Evolutionary conservation across 2,329 filamentous ascomycete species (phyloP).

Genomic region (Xylariaceae sp.): DNA sequence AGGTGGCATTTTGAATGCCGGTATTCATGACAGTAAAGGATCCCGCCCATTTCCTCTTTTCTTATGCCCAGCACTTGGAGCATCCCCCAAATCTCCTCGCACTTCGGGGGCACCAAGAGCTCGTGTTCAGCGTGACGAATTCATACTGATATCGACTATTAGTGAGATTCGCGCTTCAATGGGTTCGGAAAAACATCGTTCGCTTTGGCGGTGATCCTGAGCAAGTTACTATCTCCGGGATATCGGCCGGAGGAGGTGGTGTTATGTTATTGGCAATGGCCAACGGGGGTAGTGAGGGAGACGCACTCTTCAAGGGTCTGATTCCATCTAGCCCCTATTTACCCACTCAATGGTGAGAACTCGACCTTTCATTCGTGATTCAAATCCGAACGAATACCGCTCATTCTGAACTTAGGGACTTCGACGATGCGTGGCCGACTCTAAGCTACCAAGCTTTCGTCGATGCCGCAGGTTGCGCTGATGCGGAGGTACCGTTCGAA

Average conservation of each 20-base stretch:
- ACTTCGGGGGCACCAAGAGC: not conserved
- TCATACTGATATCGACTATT: constrained; percentile 32
- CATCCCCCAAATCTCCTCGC: not conserved
- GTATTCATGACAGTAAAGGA: constrained; percentile 35
- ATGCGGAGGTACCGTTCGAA: constrained; percentile 29
- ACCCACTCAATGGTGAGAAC: constrained; percentile 45
- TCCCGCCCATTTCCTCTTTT: not conserved
- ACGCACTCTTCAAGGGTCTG: constrained; percentile 42
- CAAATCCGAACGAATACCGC: not conserved
- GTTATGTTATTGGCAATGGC: constrained; percentile 45
- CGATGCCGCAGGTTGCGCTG: constrained; percentile 32
- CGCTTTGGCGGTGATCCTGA: constrained; percentile 48
- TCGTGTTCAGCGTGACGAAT: not conserved
- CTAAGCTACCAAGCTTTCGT: constrained; percentile 33
- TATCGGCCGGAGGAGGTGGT: constrained; percentile 48
- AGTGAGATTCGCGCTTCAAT: constrained; percentile 45
- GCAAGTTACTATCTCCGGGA: constrained; percentile 50
- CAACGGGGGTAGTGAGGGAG: constrained; percentile 39
- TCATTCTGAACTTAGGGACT: constrained; percentile 24
- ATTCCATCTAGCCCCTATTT: constrained; percentile 44
- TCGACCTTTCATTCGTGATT: not conserved
- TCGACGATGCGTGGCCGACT: constrained; percentile 31
- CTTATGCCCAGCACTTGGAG: too few species aligned
- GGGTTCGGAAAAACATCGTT: constrained; percentile 48
- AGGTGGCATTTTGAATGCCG: constrained; percentile 40